Percentiles rank a stretch among this genome's conserved stretches.
Conservation (phyloP, 805 yeast genomes). For the Lachancea nothofagi region DNA sequence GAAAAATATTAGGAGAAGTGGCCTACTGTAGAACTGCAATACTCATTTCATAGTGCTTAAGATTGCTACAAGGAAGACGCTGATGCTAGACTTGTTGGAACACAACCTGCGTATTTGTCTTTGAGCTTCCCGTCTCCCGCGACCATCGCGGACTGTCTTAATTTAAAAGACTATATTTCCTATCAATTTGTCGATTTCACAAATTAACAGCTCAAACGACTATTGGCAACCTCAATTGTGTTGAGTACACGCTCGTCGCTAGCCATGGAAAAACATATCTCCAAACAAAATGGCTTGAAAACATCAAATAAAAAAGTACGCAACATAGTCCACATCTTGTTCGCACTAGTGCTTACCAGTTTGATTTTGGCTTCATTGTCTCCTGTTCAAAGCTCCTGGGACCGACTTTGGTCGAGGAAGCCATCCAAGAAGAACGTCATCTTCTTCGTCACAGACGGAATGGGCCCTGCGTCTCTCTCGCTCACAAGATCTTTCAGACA, state of each 20-base stretch:
- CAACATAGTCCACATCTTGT: not conserved
- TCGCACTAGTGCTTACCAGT: not conserved
- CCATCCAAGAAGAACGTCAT: constrained; percentile 61
- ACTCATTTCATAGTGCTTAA: too few relatives aligned
- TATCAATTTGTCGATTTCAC: too few relatives aligned
- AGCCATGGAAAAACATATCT: not conserved
- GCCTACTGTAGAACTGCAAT: too few relatives aligned
- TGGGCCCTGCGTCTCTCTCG: constrained; percentile 86
- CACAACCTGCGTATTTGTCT: too few relatives aligned
- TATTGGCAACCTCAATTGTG: not conserved
- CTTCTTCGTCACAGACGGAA: constrained; percentile 91
- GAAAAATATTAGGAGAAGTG: not conserved
- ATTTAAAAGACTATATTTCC: too few relatives aligned
- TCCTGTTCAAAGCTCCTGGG: not conserved
- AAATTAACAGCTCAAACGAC: too few relatives aligned
- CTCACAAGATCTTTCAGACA: constrained; percentile 74
- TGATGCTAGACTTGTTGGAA: too few relatives aligned
- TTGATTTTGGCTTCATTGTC: not conserved
- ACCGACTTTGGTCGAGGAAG: not conserved
- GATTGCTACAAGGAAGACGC: too few relatives aligned
- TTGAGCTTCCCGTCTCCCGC: too few relatives aligned
- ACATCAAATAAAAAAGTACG: not conserved
- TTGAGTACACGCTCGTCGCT: not conserved
- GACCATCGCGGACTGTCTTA: too few relatives aligned
- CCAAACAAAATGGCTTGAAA: not conserved